Conservation (phyloP, 2,329 filamentous ascomycete genomes). For the Botrytis byssoidea region DNA sequence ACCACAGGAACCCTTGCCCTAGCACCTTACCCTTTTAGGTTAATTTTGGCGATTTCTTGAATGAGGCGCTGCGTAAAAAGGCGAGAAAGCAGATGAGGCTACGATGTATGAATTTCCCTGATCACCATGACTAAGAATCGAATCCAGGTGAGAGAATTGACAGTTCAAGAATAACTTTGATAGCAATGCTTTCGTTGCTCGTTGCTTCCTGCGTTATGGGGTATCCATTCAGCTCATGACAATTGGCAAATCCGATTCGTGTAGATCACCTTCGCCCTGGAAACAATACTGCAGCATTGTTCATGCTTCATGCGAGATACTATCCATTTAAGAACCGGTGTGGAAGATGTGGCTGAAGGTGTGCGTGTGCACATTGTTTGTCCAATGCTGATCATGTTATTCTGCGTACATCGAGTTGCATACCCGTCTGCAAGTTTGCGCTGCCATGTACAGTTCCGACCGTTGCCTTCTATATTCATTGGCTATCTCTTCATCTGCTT, state of each 20-base stretch:
- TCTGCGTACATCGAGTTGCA: constrained; percentile 4
- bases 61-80: constrained; percentile 18
- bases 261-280: not conserved
- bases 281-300: not conserved
- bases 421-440: constrained; percentile 18
- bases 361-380: not conserved
- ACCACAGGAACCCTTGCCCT: not conserved
- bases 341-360: constrained; percentile 3
- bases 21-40: constrained; percentile 15
- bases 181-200: constrained; percentile 3
- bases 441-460: constrained; percentile 16
- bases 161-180: constrained; percentile 13
- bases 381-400: constrained; percentile 12
- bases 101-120: not conserved
- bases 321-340: constrained; percentile 18
- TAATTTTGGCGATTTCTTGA: constrained; percentile 15
- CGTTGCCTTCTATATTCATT: constrained; percentile 15
- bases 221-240: constrained; percentile 12
- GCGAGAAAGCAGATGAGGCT: constrained; percentile 16
- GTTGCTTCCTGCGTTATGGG: constrained; percentile 18
- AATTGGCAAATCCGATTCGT: not conserved
- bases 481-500: not conserved
- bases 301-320: constrained; percentile 16
- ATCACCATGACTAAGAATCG: not conserved
- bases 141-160: not conserved